Base-by-base conservation (phyloP, 345 rosid species). In the Raphanus sativus region DNA sequence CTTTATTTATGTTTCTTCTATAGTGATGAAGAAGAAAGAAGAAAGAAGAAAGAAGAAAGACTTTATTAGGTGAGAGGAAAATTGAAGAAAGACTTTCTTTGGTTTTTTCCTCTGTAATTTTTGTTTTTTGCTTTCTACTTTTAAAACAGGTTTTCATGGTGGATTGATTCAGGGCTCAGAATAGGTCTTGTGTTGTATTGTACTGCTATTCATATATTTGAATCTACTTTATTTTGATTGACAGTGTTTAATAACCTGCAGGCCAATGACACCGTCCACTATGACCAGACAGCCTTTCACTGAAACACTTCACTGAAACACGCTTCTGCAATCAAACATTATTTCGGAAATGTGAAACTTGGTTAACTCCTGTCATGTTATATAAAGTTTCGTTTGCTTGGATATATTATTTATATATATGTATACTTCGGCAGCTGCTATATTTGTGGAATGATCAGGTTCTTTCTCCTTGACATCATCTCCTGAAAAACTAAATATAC, bases 121-220 rank as follows among this genome's bases (percentile, higher is more conserved):
- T 79, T 55, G 73, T 13, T n/a, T 13, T 62, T 61, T 48, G n/a
- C 0, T 36, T 59, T 21, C 21, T 62, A 29, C 8, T 24, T 33
- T 33, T n/a, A 33, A 34, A 48, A n/a, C 40, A 26, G 2, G 0
- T 60, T 73, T 28, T 61, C n/a, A 56, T 56, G 61, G 28, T 56
- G 30, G 62, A 25, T 58, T 58, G 30, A 65, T 58, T 58, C 56
- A 66, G 60, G 81, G 33, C 50, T 77, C 62, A 78, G 65, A 40
- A 26, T 78, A 78, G 82, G 65, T 73, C 74, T 73, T 73, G 78
- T 38, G 42, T 68, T 74, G 71, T 68, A 63, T 74, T 38, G 70
- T 68, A 62, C 59, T 79, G 52, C 30, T 29, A 50, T 42, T 71
- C 33, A 33, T 66, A 71, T 9, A 52, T 73, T 73, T 73, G 36